A percentile compares a stretch with the other conserved stretches of the same genome.
These are phyloP conservation scores for Cladorrhinum samala DNA, from an alignment of 495 filamentous ascomycete genomes.

Conservation along the genomic window DNA sequence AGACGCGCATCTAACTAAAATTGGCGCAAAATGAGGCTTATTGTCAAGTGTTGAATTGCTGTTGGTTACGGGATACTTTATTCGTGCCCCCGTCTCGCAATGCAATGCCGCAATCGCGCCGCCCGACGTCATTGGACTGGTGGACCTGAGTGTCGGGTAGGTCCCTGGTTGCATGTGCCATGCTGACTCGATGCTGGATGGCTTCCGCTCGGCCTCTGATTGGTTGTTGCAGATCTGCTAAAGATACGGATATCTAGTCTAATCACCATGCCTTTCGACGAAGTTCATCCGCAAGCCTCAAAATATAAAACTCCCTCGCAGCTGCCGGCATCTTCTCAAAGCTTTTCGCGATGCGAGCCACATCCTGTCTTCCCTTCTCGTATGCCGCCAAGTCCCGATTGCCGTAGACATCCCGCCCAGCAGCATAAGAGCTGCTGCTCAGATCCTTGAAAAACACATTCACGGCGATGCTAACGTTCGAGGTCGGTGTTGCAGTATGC, in stretches of 20 bases:
- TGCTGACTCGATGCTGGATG: conserved; percentile 21
- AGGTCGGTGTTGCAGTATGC: conserved; percentile 66
- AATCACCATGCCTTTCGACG: conserved; percentile 11
- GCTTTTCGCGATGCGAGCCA: conserved; percentile 58
- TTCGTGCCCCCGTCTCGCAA: neutral
- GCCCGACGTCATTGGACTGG: neutral
- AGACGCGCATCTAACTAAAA: too few species aligned
- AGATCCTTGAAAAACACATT: conserved; percentile 82
- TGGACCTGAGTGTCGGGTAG: conserved; percentile 16
- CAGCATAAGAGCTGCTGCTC: conserved; percentile 55
- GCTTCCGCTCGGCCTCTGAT: conserved; percentile 4
- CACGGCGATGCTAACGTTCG: conserved; percentile 62
- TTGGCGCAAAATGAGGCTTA: neutral
- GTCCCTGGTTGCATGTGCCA: conserved; percentile 26
- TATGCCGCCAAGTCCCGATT: conserved; percentile 82
- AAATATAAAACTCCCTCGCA: conserved; percentile 67
- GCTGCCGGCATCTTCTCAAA: conserved; percentile 63
- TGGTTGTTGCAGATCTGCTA: too few species aligned
- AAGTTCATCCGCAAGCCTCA: conserved; percentile 68
- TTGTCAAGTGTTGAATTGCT: too few species aligned
- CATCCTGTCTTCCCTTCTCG: conserved; percentile 68
- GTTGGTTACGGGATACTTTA: too few species aligned
- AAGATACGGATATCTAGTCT: conserved; percentile 5
- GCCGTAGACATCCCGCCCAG: conserved; percentile 79
- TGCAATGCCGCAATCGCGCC: neutral